Base-by-base conservation (phyloP, 805 yeast species). In the Helenozyma baotianmanensis region DNA sequence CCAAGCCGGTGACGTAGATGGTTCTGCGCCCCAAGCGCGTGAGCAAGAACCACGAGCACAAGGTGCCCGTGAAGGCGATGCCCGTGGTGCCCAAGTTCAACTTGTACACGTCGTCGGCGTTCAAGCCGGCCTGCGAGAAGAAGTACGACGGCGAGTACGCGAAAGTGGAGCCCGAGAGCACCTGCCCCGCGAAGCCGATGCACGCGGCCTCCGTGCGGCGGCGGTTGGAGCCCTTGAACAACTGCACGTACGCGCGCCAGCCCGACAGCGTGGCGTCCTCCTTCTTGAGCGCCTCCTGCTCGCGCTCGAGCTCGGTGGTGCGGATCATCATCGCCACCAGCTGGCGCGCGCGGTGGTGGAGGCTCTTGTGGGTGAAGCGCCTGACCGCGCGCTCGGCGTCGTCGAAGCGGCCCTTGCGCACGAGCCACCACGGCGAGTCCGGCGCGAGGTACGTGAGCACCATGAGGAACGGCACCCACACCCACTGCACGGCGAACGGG, bases 401-500 rank as follows among this genome's bases (percentile, higher is more conserved):
- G 0, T 56, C 60, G 13, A 48, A 31, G 30, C 54, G 53, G 3
- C 68, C 70, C 40, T 62, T 60, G 35, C 68, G 63, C 3, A 69
- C 65, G 27, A 74, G 52, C 74, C 76, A 76, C 70, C 75, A 70
- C 18, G 82, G 82, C 8, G 77, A 70, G 35, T 76, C 81, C 9
- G 81, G 82, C 25, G 77, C 72, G 4, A 71, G 50, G 33, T 37
- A 58, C 9, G 68, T 60, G 12, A 67, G 64, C 33, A 63, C 45
- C 18, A 65, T 44, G 17, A 77, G 49, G 23, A 77, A 76, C 9
- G 66, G 48, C 9, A 78, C 72, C 80, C 80, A 77, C 4, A 64
- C 51, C 82, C 82, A 77, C 54, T 77, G 83, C 9, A 76, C 37
- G 3, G 76, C 80, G 49, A 72, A 74, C 8, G 82, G 81, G 25